Conservation (phyloP, 768 basidiomycete genomes). For the Kondoa malvinella region DNA sequence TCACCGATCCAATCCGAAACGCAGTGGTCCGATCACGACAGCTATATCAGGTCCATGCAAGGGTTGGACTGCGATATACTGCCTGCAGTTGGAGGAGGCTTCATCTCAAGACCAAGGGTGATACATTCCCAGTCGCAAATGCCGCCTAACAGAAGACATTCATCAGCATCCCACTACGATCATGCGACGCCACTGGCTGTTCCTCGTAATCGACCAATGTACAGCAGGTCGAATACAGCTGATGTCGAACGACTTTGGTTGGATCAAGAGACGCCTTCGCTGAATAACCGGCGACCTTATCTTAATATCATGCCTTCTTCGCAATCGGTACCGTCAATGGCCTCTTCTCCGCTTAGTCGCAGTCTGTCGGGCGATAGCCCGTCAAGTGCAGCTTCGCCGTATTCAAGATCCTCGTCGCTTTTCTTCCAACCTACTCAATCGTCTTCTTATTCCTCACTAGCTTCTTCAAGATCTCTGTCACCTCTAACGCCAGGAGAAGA, state of each 20-base stretch:
- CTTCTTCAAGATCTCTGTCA: not conserved
- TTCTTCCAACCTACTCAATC: not conserved
- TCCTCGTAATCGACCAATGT: not conserved
- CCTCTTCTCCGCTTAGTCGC: not conserved
- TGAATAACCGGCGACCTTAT: not conserved
- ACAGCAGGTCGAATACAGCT: not conserved
- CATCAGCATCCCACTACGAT: not conserved
- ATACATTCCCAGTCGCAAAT: slow-evolving; percentile 70
- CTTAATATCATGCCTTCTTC: not conserved
- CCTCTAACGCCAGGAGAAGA: not conserved
- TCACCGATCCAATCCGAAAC: slow-evolving; percentile 75
- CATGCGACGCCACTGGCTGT: not conserved
- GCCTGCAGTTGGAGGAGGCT: slow-evolving; percentile 81
- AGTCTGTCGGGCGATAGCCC: not conserved
- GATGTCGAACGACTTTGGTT: not conserved
- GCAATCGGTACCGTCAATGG: not conserved
- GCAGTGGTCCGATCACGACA: too few relatives aligned
- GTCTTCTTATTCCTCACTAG: not conserved
- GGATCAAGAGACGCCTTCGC: not conserved
- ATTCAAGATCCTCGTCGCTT: not conserved
- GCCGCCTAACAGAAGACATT: slow-evolving; percentile 19
- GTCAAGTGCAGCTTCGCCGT: not conserved
- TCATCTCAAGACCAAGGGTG: slow-evolving; percentile 64
- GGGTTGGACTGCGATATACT: too few relatives aligned
- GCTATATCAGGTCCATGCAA: too few relatives aligned